Base-by-base conservation (phyloP, 768 basidiomycete species). In the Clavulina sp. region DNA sequence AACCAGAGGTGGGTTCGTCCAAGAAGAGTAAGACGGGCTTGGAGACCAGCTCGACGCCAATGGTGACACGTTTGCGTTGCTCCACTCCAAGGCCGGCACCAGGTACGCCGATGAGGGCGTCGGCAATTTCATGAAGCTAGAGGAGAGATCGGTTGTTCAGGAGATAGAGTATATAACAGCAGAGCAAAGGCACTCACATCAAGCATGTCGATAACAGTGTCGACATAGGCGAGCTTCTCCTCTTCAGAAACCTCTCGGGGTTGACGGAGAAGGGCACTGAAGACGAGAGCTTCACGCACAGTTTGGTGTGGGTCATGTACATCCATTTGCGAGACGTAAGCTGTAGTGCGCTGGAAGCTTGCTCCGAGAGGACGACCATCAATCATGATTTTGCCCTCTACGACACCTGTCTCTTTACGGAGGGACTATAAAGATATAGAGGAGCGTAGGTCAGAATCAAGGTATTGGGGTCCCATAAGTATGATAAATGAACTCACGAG, bases 41-140 rank as follows among this genome's bases (percentile, higher is more conserved):
- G 34, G 34, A 9, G 34, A 19, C 34, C 9, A 38, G 34, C 19
- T 38, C 34, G 9, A 38, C 34, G 34, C 34, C 34, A 38, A 38
- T 38, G 9, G 65, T 67, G 13, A 68, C 57, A 24, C 67, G 64
- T 58, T 70, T 70, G 36, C 68, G 51, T 26, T 65, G 65, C 49
- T 68, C 66, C 40, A 69, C 66, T 41, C 60, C 64, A 21, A 70
- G 62, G 61, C 68, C 68, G 58, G 57, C 66, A 28, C 67, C 69
- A 29, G 64, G 66, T 54, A 66, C 66, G 47, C 69, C 70, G 52
- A 70, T 67, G 62, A 70, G 64, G n/a, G 66, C 69, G 49, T 69
- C 67, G n/a, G n/a, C 24, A 38, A 19, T 38, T 38, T 19, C 34
- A 38, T 9, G 9, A 38, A 19, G 9, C 34, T 38, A 19, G 19